Percentiles rank a stretch among this genome's conserved stretches.
Evolutionary conservation across 768 basidiomycete species (phyloP).

Genomic region (Rhodotorula graminis): DNA sequence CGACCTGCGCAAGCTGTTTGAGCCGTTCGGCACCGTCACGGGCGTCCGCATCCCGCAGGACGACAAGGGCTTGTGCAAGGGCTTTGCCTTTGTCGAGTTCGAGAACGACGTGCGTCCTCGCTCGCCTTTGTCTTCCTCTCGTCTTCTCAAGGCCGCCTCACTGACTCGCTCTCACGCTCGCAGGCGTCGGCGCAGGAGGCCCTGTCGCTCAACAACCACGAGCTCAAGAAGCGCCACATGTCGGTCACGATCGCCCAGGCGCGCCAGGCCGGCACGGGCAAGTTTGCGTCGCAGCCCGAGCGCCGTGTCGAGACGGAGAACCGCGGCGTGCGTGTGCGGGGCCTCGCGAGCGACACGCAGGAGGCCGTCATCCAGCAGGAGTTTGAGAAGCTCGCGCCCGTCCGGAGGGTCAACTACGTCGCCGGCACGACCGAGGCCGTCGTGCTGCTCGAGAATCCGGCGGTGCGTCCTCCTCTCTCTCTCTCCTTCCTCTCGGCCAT

Average conservation of each 20-base stretch:
- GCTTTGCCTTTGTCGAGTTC: constrained; percentile 91
- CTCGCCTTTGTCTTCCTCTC: neutral
- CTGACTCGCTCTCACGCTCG: constrained; percentile 48
- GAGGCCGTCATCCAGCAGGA: constrained; percentile 88
- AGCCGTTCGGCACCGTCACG: constrained; percentile 73
- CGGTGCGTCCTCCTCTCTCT: constrained; percentile 46
- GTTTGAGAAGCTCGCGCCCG: constrained; percentile 67
- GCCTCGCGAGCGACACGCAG: constrained; percentile 70
- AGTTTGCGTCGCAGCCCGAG: constrained; percentile 52
- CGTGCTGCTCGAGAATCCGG: constrained; percentile 48
- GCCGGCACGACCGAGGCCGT: constrained; percentile 59
- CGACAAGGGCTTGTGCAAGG: constrained; percentile 64
- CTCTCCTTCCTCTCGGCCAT: neutral
- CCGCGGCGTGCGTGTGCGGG: constrained; percentile 70
- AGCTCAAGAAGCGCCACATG: constrained; percentile 82
- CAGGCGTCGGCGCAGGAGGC: constrained; percentile 61
- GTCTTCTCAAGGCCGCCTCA: no score
- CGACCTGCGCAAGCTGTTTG: constrained; percentile 75
- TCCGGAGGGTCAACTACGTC: constrained; percentile 67
- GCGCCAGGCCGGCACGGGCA: constrained; percentile 57
- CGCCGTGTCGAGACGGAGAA: constrained; percentile 56
- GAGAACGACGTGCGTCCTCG: constrained; percentile 63
- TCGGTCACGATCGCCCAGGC: constrained; percentile 80
- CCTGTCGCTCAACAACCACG: constrained; percentile 74
- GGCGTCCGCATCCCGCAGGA: constrained; percentile 74